phyloP scores from a whole-genome alignment of 331 rosid genomes.

The Spiraea crenata region DNA sequence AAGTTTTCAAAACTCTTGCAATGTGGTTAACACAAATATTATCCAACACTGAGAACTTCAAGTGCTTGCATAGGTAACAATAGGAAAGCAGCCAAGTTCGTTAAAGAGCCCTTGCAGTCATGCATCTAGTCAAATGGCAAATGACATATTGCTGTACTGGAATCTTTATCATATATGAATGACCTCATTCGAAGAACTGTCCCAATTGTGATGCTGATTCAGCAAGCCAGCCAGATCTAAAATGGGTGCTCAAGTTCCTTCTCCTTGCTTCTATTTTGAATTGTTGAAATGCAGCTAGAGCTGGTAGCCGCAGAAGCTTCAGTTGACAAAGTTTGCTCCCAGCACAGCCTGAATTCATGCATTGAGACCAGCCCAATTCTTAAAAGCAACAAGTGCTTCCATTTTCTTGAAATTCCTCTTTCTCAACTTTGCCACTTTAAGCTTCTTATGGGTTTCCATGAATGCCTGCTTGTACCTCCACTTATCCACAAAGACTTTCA shows the following conservation, averaged over 20 bases:
- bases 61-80: neutral
- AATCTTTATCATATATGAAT: neutral
- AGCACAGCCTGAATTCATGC: constrained; percentile 37
- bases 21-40: neutral
- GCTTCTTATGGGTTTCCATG: constrained; percentile 92
- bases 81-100: neutral
- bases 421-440: constrained; percentile 72
- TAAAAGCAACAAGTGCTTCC: constrained; percentile 88
- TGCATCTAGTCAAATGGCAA: neutral
- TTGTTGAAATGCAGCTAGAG: constrained; percentile 13
- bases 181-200: too few relatives aligned
- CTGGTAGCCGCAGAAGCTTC: constrained; percentile 3
- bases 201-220: constrained; percentile 1
- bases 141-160: neutral
- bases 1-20: neutral
- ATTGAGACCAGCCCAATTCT: constrained; percentile 96
- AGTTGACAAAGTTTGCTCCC: constrained; percentile 14
- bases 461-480: constrained; percentile 98
- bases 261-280: constrained; percentile 13
- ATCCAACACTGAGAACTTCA: neutral
- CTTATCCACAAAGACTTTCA: constrained; percentile 86
- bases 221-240: constrained; percentile 12
- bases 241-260: constrained; percentile 14
- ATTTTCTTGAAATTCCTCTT: constrained; percentile 67
- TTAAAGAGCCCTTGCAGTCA: neutral